Base-by-base conservation (phyloP, 2,329 filamentous ascomycete species). In the Colletotrichum limetticola region DNA sequence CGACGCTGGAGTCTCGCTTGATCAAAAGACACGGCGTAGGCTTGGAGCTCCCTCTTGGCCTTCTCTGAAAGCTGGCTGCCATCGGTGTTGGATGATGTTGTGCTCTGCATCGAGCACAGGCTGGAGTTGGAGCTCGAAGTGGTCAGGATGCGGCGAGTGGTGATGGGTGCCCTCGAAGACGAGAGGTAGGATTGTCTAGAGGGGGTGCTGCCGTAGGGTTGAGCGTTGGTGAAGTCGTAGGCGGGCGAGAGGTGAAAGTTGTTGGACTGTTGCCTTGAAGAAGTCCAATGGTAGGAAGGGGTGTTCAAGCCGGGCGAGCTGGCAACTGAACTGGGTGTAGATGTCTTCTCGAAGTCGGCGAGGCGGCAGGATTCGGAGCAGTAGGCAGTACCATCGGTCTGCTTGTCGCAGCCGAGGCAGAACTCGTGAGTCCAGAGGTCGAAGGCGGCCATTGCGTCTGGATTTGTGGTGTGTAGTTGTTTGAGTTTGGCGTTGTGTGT, bases 361-460 rank as follows among this genome's bases (percentile, higher is more conserved):
- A 98, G 88, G 76, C 95, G 91, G 89, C 95, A 98, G 35, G 94
- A 91, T 85, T 98, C 95, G 59, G 95, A 97, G 89, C 95, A 98
- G 88, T 97, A 98, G 76, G 94, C 91, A 74, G 92, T 92, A 69
- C 91, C 91, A 76, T 94, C 90, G 74, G 93, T 95, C 85, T 97
- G 94, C 85, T 93, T 93, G 86, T 98, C 95, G 87, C 95, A 98
- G 86, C 93, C 92, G 78, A 98, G 91, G 88, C 95, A 98, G 90
- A 95, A 98, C 84, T 97, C 93, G 83, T 93, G 94, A 78, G 94
- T 94, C 95, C 95, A 98, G 80, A 86, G 83, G 77, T 90, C 88
- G 80, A 72, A 72, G 28, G 63, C 64, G 26, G 69, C 42, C 62
- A 67, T 74, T 37, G 35, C 46, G 67, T 49, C 5, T 53, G 59